Evolutionary conservation across 2,329 filamentous ascomycete genomes (phyloP).

Genomic region (Diplodia corticola): DNA sequence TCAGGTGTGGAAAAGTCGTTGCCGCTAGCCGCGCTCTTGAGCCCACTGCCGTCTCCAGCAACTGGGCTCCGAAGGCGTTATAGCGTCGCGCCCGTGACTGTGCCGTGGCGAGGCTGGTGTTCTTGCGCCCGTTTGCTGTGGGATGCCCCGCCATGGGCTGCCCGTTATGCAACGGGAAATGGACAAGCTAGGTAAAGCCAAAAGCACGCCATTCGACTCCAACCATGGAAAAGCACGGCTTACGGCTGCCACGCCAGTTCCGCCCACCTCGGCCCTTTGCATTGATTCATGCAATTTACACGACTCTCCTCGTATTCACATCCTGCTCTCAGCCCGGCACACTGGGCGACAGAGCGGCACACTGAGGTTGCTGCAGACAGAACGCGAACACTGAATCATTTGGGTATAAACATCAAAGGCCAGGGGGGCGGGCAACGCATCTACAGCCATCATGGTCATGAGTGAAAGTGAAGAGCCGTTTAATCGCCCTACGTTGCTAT

Average conservation of each 20-base stretch:
- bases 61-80: background rate
- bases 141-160: background rate
- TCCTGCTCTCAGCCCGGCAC: background rate
- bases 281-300: background rate
- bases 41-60: background rate
- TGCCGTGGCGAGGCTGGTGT: background rate
- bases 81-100: background rate
- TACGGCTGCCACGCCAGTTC: background rate
- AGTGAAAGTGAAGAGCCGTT: background rate
- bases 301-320: background rate
- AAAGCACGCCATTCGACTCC: conserved; percentile 11
- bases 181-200: conserved; percentile 16
- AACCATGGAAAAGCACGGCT: conserved; percentile 11
- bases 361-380: background rate
- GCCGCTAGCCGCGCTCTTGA: background rate
- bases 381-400: conserved; percentile 12
- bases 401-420: conserved; percentile 17
- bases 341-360: background rate
- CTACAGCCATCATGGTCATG: conserved; percentile 7
- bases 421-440: background rate
- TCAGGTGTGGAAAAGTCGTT: conserved; percentile 12
- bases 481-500: conserved; percentile 9
- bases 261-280: conserved; percentile 2
- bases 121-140: background rate
- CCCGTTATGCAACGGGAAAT: background rate